These are phyloP conservation scores for Papiliotrema laurentii DNA, from an alignment of 1,284 basidiomycete species.

Conservation along the genomic window DNA sequence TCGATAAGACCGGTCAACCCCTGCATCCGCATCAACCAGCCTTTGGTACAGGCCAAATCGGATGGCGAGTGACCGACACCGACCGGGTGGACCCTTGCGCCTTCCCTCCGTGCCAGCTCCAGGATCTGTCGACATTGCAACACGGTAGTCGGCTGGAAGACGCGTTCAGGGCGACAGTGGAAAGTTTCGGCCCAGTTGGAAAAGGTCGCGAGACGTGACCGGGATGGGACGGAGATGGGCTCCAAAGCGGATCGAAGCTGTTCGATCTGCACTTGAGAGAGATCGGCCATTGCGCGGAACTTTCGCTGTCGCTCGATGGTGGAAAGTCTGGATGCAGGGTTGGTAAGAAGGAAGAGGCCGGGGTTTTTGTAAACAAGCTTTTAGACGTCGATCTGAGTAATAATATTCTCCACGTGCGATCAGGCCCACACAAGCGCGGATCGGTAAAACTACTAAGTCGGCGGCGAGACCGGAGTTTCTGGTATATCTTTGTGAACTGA, in stretches of 20 bases:
- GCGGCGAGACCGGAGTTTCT: too few relatives aligned
- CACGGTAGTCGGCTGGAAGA: slow-evolving; percentile 73
- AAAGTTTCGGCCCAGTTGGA: slow-evolving; percentile 56
- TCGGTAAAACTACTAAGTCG: too few relatives aligned
- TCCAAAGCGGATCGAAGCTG: slow-evolving; percentile 25
- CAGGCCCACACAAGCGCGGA: too few relatives aligned
- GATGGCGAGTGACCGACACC: slow-evolving; percentile 91
- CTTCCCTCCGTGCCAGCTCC: slow-evolving; percentile 73
- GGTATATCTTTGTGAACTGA: too few relatives aligned
- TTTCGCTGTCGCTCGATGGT: too few relatives aligned
- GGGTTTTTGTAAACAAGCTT: too few relatives aligned
- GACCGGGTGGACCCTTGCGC: slow-evolving; percentile 69
- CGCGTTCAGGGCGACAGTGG: slow-evolving; percentile 46
- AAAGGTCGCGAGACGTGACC: slow-evolving; percentile 36
- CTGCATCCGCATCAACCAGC: slow-evolving; percentile 74
- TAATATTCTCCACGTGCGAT: too few relatives aligned
- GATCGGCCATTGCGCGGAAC: slow-evolving; percentile 8
- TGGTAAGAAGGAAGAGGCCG: too few relatives aligned
- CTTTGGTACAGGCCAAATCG: slow-evolving; percentile 81
- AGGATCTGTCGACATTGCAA: slow-evolving; percentile 72
- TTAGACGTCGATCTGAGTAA: too few relatives aligned
- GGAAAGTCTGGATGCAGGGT: too few relatives aligned
- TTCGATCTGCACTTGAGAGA: not conserved
- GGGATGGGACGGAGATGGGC: slow-evolving; percentile 27
- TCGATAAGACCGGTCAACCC: slow-evolving; percentile 65